These are phyloP conservation scores for Rhazya stricta DNA, from an alignment of 257 asterid genomes.

Conservation along the genomic window DNA sequence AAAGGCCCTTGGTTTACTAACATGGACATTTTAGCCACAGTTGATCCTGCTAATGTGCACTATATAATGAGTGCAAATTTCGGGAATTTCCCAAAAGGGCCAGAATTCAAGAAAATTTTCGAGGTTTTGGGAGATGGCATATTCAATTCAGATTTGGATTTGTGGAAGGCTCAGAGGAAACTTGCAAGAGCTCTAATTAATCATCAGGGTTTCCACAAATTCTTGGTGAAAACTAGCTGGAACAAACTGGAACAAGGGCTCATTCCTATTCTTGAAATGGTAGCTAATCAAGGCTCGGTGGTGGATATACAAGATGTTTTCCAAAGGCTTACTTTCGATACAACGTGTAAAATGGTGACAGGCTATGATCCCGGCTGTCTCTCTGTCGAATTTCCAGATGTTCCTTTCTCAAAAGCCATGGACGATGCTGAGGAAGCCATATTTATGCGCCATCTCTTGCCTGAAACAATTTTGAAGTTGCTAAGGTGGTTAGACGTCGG, in stretches of 20 bases:
- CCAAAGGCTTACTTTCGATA: slow-evolving; percentile 46
- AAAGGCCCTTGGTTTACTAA: slow-evolving; percentile 46
- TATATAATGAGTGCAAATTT: slow-evolving; percentile 46
- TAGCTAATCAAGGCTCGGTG: neutral
- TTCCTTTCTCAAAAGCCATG: slow-evolving; percentile 50
- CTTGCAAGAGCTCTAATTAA: slow-evolving; percentile 31
- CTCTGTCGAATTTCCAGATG: slow-evolving; percentile 29
- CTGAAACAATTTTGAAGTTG: slow-evolving; percentile 33
- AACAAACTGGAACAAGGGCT: slow-evolving; percentile 40
- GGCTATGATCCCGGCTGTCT: slow-evolving; percentile 53
- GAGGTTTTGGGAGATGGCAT: slow-evolving; percentile 55
- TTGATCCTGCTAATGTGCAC: slow-evolving; percentile 46
- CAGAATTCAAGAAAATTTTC: slow-evolving; percentile 41
- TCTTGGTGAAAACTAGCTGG: slow-evolving; percentile 27
- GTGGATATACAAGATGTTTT: slow-evolving; percentile 51
- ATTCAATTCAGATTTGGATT: slow-evolving; percentile 42
- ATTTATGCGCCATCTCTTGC: slow-evolving; percentile 45
- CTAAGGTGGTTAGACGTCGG: slow-evolving; percentile 44
- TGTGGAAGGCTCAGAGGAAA: slow-evolving; percentile 44
- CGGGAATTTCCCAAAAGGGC: slow-evolving; percentile 47
- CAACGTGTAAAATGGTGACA: slow-evolving; percentile 38
- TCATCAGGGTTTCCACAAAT: slow-evolving; percentile 32
- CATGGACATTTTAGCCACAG: slow-evolving; percentile 49
- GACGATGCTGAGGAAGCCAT: slow-evolving; percentile 52
- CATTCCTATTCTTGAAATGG: slow-evolving; percentile 35